These are phyloP conservation scores for Xylariaceae sp. DNA, from an alignment of 2,329 filamentous ascomycete genomes.

Conservation along the genomic window DNA sequence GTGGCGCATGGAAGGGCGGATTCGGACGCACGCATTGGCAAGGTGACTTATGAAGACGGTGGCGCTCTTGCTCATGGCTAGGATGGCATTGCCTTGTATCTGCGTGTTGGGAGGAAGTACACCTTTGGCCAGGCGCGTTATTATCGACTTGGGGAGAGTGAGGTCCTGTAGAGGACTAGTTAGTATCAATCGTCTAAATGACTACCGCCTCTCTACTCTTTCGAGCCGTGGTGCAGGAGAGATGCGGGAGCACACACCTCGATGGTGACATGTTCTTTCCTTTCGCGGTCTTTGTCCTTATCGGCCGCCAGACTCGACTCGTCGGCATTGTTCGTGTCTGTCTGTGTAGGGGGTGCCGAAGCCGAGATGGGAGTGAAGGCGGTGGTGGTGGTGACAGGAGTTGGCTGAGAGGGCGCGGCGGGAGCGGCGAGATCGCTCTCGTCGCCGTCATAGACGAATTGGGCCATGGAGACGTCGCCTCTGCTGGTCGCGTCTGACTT, in stretches of 20 bases:
- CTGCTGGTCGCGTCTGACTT: constrained; percentile 50
- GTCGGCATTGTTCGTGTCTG: constrained; percentile 29
- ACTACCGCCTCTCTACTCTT: too few relatives aligned
- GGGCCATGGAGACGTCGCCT: constrained; percentile 46
- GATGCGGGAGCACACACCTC: constrained; percentile 42
- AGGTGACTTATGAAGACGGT: constrained; percentile 83
- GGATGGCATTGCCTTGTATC: constrained; percentile 77
- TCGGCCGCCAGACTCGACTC: constrained; percentile 31
- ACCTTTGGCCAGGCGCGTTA: constrained; percentile 75
- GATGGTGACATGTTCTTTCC: constrained; percentile 42
- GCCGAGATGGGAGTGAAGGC: constrained; percentile 6
- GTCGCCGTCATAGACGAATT: constrained; percentile 45
- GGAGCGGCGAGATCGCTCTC: constrained; percentile 23
- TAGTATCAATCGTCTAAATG: too few relatives aligned
- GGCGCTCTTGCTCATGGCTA: constrained; percentile 77
- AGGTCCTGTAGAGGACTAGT: constrained; percentile 51
- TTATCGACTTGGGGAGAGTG: constrained; percentile 75
- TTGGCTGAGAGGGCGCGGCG: constrained; percentile 17
- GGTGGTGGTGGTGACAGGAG: not conserved
- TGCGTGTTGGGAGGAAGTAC: constrained; percentile 78
- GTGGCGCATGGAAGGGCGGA: too few relatives aligned
- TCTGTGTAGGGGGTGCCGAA: constrained; percentile 20
- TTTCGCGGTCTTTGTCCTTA: constrained; percentile 34
- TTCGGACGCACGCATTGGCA: constrained; percentile 62
- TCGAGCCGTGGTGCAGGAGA: too few relatives aligned